These are phyloP conservation scores for Arthroderma sp. DNA, from an alignment of 2,329 filamentous ascomycete species.

Conservation along the genomic window DNA sequence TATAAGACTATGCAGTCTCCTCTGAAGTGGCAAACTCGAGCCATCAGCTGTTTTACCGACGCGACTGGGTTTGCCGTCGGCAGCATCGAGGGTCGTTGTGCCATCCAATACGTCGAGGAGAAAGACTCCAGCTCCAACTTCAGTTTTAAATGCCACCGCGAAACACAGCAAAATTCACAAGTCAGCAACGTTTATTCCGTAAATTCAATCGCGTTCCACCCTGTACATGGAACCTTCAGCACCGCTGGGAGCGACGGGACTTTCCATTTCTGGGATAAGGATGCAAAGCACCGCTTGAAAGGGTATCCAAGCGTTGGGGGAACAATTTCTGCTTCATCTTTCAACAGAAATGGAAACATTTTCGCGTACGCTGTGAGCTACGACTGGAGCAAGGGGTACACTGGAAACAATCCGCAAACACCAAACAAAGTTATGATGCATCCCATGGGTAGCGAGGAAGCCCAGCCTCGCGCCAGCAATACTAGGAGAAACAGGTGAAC, in stretches of 20 bases:
- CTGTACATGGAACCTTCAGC: constrained; percentile 92
- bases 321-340: constrained; percentile 80
- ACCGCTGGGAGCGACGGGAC: constrained; percentile 92
- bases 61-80: constrained; percentile 86
- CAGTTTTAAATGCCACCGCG: constrained; percentile 97
- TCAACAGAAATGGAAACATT: constrained; percentile 72
- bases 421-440: constrained; percentile 79
- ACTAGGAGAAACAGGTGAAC: constrained; percentile 29
- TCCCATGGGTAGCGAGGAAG: constrained; percentile 54
- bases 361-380: constrained; percentile 88
- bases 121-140: constrained; percentile 89
- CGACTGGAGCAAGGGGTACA: constrained; percentile 96
- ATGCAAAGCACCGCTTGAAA: constrained; percentile 77
- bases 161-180: constrained; percentile 54
- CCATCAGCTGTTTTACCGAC: constrained; percentile 89
- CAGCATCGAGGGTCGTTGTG: constrained; percentile 91
- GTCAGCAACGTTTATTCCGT: constrained; percentile 84
- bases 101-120: constrained; percentile 96
- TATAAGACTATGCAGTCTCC: constrained; percentile 96
- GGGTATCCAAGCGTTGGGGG: constrained; percentile 76
- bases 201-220: constrained; percentile 97
- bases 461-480: constrained; percentile 36
- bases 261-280: constrained; percentile 69
- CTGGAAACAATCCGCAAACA: constrained; percentile 56
- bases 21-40: constrained; percentile 94